Evolutionary conservation across 169 alveolate genomes (phyloP).

Genomic region (Plasmodium malariae): DNA sequence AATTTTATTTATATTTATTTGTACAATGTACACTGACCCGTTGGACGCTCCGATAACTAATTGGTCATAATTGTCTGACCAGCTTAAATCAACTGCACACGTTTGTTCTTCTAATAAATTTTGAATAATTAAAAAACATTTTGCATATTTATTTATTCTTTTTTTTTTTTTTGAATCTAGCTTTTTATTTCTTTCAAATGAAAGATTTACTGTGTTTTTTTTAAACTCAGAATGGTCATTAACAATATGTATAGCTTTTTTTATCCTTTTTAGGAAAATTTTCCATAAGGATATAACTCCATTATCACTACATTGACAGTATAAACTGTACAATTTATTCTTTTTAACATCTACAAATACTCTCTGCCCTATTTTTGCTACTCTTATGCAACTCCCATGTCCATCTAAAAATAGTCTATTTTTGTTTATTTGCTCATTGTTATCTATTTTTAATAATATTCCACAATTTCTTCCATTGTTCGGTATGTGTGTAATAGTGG

Average conservation of each 20-base stretch:
- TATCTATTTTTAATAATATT: slow-evolving; percentile 13
- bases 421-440: slow-evolving; percentile 12
- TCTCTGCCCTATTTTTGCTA: slow-evolving; percentile 54
- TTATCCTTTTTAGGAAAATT: slow-evolving; percentile 34
- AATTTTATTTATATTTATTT: slow-evolving; percentile 7
- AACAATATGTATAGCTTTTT: neutral
- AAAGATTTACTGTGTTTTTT: neutral
- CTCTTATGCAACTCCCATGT: slow-evolving; percentile 67
- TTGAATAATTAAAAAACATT: slow-evolving; percentile 54
- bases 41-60: slow-evolving; percentile 68
- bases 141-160: slow-evolving; percentile 55
- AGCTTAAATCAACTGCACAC: slow-evolving; percentile 60
- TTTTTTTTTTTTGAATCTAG: slow-evolving; percentile 17
- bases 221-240: neutral
- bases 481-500: slow-evolving; percentile 65
- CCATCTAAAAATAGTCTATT: slow-evolving; percentile 56
- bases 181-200: neutral
- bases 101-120: slow-evolving; percentile 72
- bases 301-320: slow-evolving; percentile 75
- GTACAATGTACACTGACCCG: slow-evolving; percentile 68
- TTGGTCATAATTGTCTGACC: slow-evolving; percentile 57
- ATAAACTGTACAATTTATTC: slow-evolving; percentile 55
- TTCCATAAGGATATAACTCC: slow-evolving; percentile 66
- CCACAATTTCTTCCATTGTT: slow-evolving; percentile 68
- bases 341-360: slow-evolving; percentile 35